phyloP scores from a whole-genome alignment of 2,329 filamentous ascomycete species.

The Lojkania enalia region DNA sequence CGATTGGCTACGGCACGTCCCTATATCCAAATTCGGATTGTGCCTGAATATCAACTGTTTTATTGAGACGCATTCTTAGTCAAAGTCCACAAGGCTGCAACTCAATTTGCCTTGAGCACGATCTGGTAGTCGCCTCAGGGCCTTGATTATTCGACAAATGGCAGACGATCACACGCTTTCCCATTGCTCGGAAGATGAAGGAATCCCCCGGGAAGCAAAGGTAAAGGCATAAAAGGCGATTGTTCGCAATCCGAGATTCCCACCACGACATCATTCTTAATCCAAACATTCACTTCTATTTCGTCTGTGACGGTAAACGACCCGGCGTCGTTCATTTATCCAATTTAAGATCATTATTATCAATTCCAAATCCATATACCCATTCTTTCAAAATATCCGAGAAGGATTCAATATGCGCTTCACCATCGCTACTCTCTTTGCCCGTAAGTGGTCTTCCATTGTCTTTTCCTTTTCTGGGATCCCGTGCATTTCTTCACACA shows the following conservation, averaged over 20 bases:
- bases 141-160: not conserved
- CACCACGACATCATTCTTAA: slow-evolving; percentile 4
- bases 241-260: not conserved
- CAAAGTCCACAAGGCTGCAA: slow-evolving; percentile 5
- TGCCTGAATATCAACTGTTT: slow-evolving; percentile 10
- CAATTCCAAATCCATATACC: slow-evolving; percentile 3
- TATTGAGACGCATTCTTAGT: slow-evolving; percentile 7
- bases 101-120: not conserved
- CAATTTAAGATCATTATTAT: slow-evolving; percentile 10
- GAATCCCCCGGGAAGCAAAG: not conserved
- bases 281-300: slow-evolving; percentile 17
- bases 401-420: slow-evolving; percentile 22
- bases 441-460: slow-evolving; percentile 10
- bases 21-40: slow-evolving; percentile 2
- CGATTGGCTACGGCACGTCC: slow-evolving; percentile 2
- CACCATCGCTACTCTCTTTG: slow-evolving; percentile 21
- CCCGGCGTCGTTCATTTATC: slow-evolving; percentile 35
- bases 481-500: slow-evolving; percentile 3
- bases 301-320: slow-evolving; percentile 37
- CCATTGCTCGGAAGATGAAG: slow-evolving; percentile 1
- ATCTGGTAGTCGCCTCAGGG: not conserved
- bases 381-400: slow-evolving; percentile 2
- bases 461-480: not conserved
- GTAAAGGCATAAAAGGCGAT: not conserved
- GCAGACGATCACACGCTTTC: not conserved